Base-by-base conservation (phyloP, 352 stramenopile species). In the Globisporangium orthogonon region DNA sequence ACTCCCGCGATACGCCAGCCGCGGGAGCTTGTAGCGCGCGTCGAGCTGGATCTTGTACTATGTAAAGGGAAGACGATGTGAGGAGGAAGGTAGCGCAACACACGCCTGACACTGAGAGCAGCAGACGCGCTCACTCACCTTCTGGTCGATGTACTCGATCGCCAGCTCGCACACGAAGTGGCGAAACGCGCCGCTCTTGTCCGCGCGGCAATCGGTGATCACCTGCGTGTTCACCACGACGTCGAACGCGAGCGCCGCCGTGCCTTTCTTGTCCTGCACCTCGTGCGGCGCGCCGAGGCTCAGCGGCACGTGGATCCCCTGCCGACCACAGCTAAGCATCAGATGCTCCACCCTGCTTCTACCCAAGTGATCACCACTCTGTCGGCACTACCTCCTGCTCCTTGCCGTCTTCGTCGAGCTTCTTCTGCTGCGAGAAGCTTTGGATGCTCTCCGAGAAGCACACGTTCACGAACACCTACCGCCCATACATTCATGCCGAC, bases 101-200 rank as follows among this genome's bases (percentile, higher is more conserved):
- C 23, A 30, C 3, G 39, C 6, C n/a, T 37, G 23, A 23, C 33
- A 37, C 10, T 37, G 33, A 5, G 33, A 43, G 37, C 37, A 17
- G 37, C 35, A 41, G 35, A 15, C 35, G 14, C 10, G 9, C 35
- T 41, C 7, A 2, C 23, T 31, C 28, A 89, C 78, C 73, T 93
- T 93, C 58, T 89, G 76, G 46, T 88, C 77, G 35, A 93, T 83
- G 57, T 91, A 91, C 51, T 93, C 74, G 49, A 91, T 81, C 29
- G 83, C 78, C 9, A 93, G 49, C 43, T 93, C 77, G 52, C 83
- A 93, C 40, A 93, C 76, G 72, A 93, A 93, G 53, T 91, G 84
- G 39, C 81, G 77, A 35, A 93, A 91, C 15, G 81, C 55, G 1
- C 81, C 83, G 1, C 74, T 84, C 59, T 71, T 81, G 63, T 93